phyloP scores from a whole-genome alignment of 2,329 filamentous ascomycete species.

The Diaporthe destruens region DNA sequence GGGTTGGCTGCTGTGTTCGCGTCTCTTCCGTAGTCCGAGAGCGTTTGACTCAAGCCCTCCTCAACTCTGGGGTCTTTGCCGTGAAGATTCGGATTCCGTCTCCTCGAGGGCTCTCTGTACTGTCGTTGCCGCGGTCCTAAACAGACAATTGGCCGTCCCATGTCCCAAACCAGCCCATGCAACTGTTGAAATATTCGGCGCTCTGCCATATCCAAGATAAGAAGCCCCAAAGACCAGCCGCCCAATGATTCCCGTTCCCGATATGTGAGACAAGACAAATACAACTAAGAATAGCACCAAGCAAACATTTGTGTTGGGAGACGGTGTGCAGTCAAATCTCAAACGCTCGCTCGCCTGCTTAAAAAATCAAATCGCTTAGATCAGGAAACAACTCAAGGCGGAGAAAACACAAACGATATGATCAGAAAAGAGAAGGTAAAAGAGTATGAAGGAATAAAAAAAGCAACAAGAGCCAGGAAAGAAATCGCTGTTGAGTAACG shows the following conservation, averaged over 20 bases:
- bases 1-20: conserved; percentile 6
- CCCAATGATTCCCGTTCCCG: conserved; percentile 36
- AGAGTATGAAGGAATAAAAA: conserved; percentile 46
- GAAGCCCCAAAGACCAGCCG: conserved; percentile 37
- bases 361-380: conserved; percentile 43
- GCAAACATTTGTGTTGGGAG: neutral
- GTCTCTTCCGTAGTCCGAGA: conserved; percentile 12
- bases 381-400: conserved; percentile 46
- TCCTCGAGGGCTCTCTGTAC: conserved; percentile 41
- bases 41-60: conserved; percentile 12
- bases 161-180: conserved; percentile 39
- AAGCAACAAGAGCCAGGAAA: conserved; percentile 47
- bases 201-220: conserved; percentile 42
- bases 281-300: conserved; percentile 43
- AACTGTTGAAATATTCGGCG: conserved; percentile 43
- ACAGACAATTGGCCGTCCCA: conserved; percentile 39
- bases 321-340: conserved; percentile 44
- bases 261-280: conserved; percentile 44
- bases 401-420: conserved; percentile 42
- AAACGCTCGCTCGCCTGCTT: conserved; percentile 57
- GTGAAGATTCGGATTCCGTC: conserved; percentile 32
- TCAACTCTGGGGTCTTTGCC: conserved; percentile 37
- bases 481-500: conserved; percentile 50
- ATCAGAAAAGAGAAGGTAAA: conserved; percentile 46
- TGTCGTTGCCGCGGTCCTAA: conserved; percentile 41